Evolutionary conservation across 768 basidiomycete species (phyloP).

Genomic region (Thelephora aurantiotincta): DNA sequence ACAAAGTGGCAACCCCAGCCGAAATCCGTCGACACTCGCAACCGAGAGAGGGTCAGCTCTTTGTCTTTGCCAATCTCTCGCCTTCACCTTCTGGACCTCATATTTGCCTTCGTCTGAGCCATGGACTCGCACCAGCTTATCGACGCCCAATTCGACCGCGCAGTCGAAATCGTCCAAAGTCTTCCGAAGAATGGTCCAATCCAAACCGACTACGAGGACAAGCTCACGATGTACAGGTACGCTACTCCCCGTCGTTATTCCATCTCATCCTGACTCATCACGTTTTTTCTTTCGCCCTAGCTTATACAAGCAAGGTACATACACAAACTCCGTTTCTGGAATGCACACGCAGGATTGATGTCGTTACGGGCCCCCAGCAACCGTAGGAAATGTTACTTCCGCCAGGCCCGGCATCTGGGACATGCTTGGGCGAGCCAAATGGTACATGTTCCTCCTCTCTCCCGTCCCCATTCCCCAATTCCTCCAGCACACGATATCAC

Average conservation of each 20-base stretch:
- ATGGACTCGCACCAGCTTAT: conserved; percentile 60
- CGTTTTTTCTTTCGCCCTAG: conserved; percentile 26
- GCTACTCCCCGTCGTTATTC: conserved; percentile 9
- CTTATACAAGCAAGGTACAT: conserved; percentile 83
- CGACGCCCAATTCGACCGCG: conserved; percentile 81
- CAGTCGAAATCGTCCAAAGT: conserved; percentile 87
- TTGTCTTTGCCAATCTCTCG: not conserved
- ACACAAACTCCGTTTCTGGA: not conserved
- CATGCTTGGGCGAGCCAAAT: conserved; percentile 87
- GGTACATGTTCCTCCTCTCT: conserved; percentile 32
- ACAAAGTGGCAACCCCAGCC: no score
- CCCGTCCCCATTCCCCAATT: not conserved
- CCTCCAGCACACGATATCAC: conserved; percentile 7
- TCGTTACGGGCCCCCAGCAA: conserved; percentile 35
- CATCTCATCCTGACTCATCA: not conserved
- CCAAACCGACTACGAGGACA: conserved; percentile 92
- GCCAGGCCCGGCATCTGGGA: conserved; percentile 81
- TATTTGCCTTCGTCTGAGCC: not conserved
- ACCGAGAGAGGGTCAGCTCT: no score
- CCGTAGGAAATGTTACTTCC: conserved; percentile 73
- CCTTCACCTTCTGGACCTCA: not conserved
- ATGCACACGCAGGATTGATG: not conserved
- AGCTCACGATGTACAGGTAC: conserved; percentile 84
- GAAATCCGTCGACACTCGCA: no score
- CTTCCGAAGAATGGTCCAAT: conserved; percentile 91